Evolutionary conservation across 768 basidiomycete species (phyloP), one percentile per base, ranked within the genome.

Genomic region (Cyathus striatus): DNA sequence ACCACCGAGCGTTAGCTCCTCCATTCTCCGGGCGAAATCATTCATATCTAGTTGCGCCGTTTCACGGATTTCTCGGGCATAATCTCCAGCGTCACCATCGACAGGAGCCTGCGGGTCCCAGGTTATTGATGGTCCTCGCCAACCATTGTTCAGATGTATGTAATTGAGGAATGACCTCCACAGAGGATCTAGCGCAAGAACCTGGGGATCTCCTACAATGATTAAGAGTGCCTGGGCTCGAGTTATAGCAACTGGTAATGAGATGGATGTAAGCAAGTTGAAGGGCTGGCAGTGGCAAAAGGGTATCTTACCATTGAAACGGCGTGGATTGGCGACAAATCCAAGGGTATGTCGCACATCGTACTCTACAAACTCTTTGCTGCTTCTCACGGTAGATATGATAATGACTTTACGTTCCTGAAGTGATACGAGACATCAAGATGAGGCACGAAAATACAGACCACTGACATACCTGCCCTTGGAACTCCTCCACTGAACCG

Each of bases 401-500:
- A 79, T 73, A 24, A 81, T 75, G 0, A 78, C 72, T 4, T 64
- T 63, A 6, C 76, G 70, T 57, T 81, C 79, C 76, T 81, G 35
- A 10, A 38, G 10, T 17, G 23, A 56, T 59, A 16, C 54, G 56
- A 43, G 54, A 59, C 2, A 55, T 56, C 13, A 63, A 59, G 27
- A 65, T 65, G 21, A 63, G 60, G 7, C 65, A 46, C 18, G 59
- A 64, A 55, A 34, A 64, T 62, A 61, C 6, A 62, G 56, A 6
- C 54, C 51, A 10, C 58, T 54, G 50, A 62, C 60, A 57, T 65
- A 74, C 78, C 60, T 81, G 76, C 6, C 81, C 82, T 55, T 83
- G 81, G 59, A 81, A 81, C 44, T 81, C 79, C 49, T 83, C 82
- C 1, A 81, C 79, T 17, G 75, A 79, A 16, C 80, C 82, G 12